These are phyloP conservation scores for Citrullus amarus DNA, from an alignment of 306 rosid genomes.

Conservation along the genomic window DNA sequence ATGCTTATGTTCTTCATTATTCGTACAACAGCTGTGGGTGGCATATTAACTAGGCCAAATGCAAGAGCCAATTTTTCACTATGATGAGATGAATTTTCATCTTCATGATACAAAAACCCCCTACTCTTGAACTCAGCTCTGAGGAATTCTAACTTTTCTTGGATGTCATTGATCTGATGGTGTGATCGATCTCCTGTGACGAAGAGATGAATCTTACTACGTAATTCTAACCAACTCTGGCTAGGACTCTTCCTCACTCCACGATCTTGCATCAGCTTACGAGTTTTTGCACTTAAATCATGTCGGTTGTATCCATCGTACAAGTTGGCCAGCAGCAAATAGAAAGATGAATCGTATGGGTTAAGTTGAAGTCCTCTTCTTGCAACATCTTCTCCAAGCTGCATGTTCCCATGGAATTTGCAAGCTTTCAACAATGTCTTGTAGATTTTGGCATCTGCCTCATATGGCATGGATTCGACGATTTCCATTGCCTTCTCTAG, in stretches of 20 bases:
- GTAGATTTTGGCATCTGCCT: slow-evolving; percentile 33
- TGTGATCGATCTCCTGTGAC: slow-evolving; percentile 26
- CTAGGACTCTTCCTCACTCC: slow-evolving; percentile 39
- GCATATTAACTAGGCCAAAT: slow-evolving; percentile 34
- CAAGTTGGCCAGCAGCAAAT: slow-evolving; percentile 42
- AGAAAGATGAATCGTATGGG: slow-evolving; percentile 47
- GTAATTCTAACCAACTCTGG: slow-evolving; percentile 46
- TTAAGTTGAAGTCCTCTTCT: slow-evolving; percentile 50
- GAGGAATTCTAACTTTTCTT: slow-evolving; percentile 27
- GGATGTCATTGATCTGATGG: slow-evolving; percentile 22
- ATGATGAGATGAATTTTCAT: slow-evolving; percentile 24
- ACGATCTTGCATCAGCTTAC: slow-evolving; percentile 39
- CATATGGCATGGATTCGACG: slow-evolving; percentile 39
- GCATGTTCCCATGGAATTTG: slow-evolving; percentile 37
- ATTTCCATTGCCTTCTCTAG: slow-evolving; percentile 54
- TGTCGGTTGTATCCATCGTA: slow-evolving; percentile 36
- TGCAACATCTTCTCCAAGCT: slow-evolving; percentile 53
- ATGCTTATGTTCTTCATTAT: slow-evolving; percentile 33
- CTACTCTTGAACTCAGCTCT: slow-evolving; percentile 21
- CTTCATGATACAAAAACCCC: slow-evolving; percentile 23
- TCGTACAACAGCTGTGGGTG: slow-evolving; percentile 28
- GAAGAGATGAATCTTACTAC: slow-evolving; percentile 33
- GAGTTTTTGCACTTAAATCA: slow-evolving; percentile 41
- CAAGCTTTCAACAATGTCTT: slow-evolving; percentile 55
- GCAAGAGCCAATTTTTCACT: slow-evolving; percentile 51